Base-by-base conservation (phyloP, 176 grass and related monocot genomes). In the Carex littledalei region DNA sequence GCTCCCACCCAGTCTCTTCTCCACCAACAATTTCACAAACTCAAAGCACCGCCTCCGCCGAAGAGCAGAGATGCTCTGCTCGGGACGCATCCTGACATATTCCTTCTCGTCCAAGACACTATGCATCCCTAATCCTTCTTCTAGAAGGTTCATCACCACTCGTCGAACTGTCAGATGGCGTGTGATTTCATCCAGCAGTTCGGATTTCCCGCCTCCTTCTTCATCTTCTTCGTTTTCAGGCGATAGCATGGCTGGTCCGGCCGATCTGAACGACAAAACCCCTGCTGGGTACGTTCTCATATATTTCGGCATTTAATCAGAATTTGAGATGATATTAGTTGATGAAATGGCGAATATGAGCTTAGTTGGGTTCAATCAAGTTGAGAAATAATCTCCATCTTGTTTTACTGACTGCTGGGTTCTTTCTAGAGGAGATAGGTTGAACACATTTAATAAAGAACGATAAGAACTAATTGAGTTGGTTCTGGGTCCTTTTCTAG, bases 1-100 rank as follows among this genome's bases (percentile, higher is more conserved):
- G 53, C 8, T 88, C 87, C 16, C 45, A 35, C 66, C 58, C 61
- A 45, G 49, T 6, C 34, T 32, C 49, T 35, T 84, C 61, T 86
- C 58, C 87, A 62, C 86, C 29, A 16, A 43, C 84, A 13, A 85
- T 34, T 84, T 83, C 84, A 57, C 77, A 50, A 64, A 22, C 31
- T 85, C 43, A 15, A 78, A 79, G 75, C 84, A 52, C 81, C 86
- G 22, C 67, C 52, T 62, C 74, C 16, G 1, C 57, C 16, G 10
- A 66, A 68, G 67, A 72, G 83, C 70, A 41, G 87, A 79, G 83
- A 99, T 99, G 96, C 91, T 95, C 69, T 94, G 91, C 78, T 90
- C 93, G 68, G 90, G 91, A 56, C 89, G 96, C 24, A 99, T 94
- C 77, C 88, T 99, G 20, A 84, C 87, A 62, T 92, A 86, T 71